These are phyloP conservation scores for Suillus variegatus DNA, from an alignment of 768 basidiomycete genomes.

Conservation along the genomic window DNA sequence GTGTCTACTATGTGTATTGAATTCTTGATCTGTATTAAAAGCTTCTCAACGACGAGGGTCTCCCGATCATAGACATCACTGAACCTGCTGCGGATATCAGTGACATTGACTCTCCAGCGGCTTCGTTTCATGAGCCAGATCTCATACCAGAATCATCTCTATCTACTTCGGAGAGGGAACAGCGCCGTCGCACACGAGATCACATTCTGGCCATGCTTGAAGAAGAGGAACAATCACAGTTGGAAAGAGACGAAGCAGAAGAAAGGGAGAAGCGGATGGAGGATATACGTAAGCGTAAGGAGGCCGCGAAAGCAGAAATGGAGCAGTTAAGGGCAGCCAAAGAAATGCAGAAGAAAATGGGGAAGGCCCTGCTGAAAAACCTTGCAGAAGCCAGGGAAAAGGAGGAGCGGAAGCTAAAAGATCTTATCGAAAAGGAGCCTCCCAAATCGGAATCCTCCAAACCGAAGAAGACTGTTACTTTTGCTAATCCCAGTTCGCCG, in stretches of 20 bases:
- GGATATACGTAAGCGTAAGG: constrained; percentile 50
- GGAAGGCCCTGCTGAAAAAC: constrained; percentile 58
- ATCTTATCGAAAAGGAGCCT: constrained; percentile 29
- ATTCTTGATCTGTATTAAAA: constrained; percentile 34
- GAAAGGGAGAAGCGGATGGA: constrained; percentile 47
- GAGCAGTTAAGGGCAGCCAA: constrained; percentile 38
- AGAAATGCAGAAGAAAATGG: constrained; percentile 79
- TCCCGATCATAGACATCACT: constrained; percentile 76
- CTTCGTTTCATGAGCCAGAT: constrained; percentile 41
- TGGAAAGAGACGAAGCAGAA: constrained; percentile 40
- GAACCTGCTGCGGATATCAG: constrained; percentile 48
- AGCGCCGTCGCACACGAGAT: constrained; percentile 58
- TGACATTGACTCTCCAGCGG: constrained; percentile 16
- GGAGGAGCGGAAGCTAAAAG: constrained; percentile 36
- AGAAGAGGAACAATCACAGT: constrained; percentile 60
- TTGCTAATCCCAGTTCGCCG: constrained; percentile 45
- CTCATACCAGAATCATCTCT: constrained; percentile 50
- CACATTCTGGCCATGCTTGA: constrained; percentile 69
- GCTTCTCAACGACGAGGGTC: constrained; percentile 76
- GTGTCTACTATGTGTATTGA: constrained; percentile 2
- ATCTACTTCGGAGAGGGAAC: constrained; percentile 46
- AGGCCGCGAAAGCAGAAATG: constrained; percentile 45
- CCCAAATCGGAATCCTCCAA: constrained; percentile 27
- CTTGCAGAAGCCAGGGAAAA: constrained; percentile 38
- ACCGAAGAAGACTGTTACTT: constrained; percentile 64